Evolutionary conservation across 2,329 filamentous ascomycete species (phyloP), one percentile per base, ranked within the genome.

Genomic region (Neofusicoccum cordaticola): DNA sequence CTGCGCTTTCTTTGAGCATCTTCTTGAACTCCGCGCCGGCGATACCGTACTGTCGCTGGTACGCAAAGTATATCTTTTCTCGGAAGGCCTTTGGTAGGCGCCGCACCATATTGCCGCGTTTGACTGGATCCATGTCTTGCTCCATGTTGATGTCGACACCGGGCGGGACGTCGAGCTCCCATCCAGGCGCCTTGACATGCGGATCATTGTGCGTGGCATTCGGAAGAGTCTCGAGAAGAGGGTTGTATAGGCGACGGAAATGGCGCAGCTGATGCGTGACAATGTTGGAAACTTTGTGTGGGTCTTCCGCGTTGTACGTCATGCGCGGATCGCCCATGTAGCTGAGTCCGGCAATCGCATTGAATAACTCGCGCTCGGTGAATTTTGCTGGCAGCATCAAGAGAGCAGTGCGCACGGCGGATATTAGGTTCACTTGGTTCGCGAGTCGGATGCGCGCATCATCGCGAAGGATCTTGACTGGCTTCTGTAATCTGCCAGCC

Each of bases 321-420:
- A 99, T 99, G 68, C 95, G 91, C n/a, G 93, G 92, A 73, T 99
- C 95, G 39, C 95, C 95, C 69, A 96, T 87, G 76, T 99, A 99
- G 73, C 91, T 96, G 69, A 99, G 89, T 22, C 91, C 90, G 0
- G 95, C 90, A 67, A 99, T 97, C 19, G 92, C 95, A 70, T 87
- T 90, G 78, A 97, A 99, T 1, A 99, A 83, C 69, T 97, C 85
- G 66, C 88, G 86, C 73, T 99, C 95, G 31, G 90, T 93, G 76
- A 99, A 99, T 2, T 85, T 82, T 0, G 89, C 86, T 0, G 93
- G 93, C 0, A 99, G 84, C 27, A 99, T 86, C 0, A 99, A 84
- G 1, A 99, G 85, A 0, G 95, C 92, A 3, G 93, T 94, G 65
- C 95, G 91, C 4, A 98, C 83, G 2, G 96, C 96, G 8, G 94